Evolutionary conservation across 306 rosid species (phyloP).

Genomic region (Hippophae gyantsensis): DNA sequence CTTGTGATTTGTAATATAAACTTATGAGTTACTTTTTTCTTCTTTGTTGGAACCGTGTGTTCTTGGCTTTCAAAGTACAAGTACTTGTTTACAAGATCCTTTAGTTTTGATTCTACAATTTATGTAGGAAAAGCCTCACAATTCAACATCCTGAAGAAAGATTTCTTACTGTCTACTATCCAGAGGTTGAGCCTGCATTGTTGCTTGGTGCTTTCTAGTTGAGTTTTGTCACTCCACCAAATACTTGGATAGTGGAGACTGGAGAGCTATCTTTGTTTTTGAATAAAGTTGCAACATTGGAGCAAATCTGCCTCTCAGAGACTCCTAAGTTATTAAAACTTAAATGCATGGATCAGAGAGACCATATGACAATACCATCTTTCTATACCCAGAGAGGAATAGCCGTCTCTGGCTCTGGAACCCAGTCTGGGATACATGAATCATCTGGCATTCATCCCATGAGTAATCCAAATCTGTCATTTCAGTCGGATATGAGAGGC

Average conservation of each 20-base stretch:
- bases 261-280: slow-evolving; percentile 8
- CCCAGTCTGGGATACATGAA: slow-evolving; percentile 56
- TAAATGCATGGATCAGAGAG: slow-evolving; percentile 97
- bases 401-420: slow-evolving; percentile 42
- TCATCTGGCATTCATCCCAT: slow-evolving; percentile 41
- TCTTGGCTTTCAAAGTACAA: neutral
- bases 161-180: slow-evolving; percentile 8
- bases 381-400: slow-evolving; percentile 71
- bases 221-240: slow-evolving; percentile 23
- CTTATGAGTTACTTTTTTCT: neutral
- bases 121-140: neutral
- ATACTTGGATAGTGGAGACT: slow-evolving; percentile 27
- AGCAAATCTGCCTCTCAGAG: slow-evolving; percentile 20
- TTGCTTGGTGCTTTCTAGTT: slow-evolving; percentile 17
- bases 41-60: slow-evolving; percentile 14
- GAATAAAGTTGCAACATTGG: slow-evolving; percentile 13
- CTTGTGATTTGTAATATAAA: too few relatives aligned
- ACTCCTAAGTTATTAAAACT: slow-evolving; percentile 20
- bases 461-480: slow-evolving; percentile 47
- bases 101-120: too few relatives aligned
- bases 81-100: too few relatives aligned
- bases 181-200: slow-evolving; percentile 16
- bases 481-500: slow-evolving; percentile 55
- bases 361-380: slow-evolving; percentile 66
- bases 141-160: slow-evolving; percentile 10